Evolutionary conservation across 345 rosid genomes (phyloP).

Genomic region (Raphanus raphanistrum): DNA sequence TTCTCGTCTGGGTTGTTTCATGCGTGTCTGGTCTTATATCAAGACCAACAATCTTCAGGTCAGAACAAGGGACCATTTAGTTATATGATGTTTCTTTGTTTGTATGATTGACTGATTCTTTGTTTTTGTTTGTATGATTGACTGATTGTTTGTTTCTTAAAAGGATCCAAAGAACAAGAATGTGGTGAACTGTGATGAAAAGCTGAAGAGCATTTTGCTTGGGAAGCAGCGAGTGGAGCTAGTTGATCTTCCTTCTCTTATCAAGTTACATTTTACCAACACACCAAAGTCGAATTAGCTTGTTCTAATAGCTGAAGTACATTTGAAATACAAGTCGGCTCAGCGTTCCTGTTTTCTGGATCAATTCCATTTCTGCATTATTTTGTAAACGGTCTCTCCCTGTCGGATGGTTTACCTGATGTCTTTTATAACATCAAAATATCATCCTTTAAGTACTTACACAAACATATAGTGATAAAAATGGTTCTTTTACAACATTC

Average conservation of each 20-base stretch:
- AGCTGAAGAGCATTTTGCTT: conserved; percentile 65
- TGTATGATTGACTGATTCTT: conserved; percentile 5
- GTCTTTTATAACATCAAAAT: background rate
- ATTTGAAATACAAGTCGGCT: background rate
- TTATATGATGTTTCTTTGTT: background rate
- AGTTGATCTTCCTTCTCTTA: conserved; percentile 74
- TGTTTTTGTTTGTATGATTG: background rate
- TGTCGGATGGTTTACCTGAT: background rate
- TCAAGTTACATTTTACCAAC: conserved; percentile 85
- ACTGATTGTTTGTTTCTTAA: conserved; percentile 1
- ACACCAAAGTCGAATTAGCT: conserved; percentile 47
- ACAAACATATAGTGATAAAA: background rate
- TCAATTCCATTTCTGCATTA: background rate
- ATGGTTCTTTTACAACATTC: conserved; percentile 8
- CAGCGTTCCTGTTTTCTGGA: conserved; percentile 5
- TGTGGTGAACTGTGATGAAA: conserved; percentile 75
- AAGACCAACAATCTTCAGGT: conserved; percentile 91
- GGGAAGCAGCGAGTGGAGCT: conserved; percentile 80
- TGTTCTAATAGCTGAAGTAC: conserved; percentile 1
- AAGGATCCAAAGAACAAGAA: conserved; percentile 85
- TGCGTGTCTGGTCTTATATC: conserved; percentile 81
- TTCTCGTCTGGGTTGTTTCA: conserved; percentile 89
- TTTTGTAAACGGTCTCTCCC: background rate
- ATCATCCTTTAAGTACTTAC: conserved; percentile 6
- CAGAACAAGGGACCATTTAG: background rate